phyloP scores from a whole-genome alignment of 2,329 filamentous ascomycete genomes.

The Beauveria scarabaeidicola region DNA sequence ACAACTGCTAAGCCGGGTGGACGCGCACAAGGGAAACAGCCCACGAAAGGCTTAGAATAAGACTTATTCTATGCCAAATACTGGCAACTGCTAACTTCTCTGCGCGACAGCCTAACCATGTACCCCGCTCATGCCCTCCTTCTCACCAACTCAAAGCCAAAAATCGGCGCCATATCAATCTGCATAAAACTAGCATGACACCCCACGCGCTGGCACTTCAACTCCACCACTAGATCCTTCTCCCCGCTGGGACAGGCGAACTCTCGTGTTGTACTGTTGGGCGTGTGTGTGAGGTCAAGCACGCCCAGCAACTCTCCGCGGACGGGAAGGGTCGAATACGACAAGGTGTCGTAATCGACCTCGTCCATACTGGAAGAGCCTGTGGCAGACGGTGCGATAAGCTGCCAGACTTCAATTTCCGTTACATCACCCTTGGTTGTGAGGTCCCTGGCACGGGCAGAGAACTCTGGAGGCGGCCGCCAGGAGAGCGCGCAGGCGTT shows the following conservation, averaged over 20 bases:
- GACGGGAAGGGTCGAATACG: slow-evolving; percentile 6
- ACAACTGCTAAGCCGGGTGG: not conserved
- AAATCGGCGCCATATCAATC: slow-evolving; percentile 3
- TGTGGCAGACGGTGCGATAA: slow-evolving; percentile 1
- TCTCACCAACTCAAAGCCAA: slow-evolving; percentile 8
- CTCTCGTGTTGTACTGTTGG: not conserved
- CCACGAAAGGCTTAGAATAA: too few species aligned
- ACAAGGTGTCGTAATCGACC: slow-evolving; percentile 7
- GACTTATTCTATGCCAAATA: not conserved
- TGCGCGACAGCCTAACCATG: too few species aligned
- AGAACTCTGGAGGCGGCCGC: not conserved
- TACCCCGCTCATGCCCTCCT: not conserved
- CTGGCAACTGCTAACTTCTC: too few species aligned
- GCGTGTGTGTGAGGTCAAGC: not conserved
- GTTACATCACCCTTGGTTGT: slow-evolving; percentile 6
- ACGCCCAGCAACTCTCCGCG: slow-evolving; percentile 9
- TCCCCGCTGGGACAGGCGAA: slow-evolving; percentile 1
- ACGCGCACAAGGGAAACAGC: too few species aligned
- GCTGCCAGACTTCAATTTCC: slow-evolving; percentile 7
- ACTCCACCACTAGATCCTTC: slow-evolving; percentile 2
- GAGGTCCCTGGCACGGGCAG: not conserved
- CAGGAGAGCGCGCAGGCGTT: not conserved
- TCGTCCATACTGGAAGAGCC: not conserved
- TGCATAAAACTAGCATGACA: slow-evolving; percentile 9
- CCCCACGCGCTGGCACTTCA: slow-evolving; percentile 8